Evolutionary conservation across 345 rosid species (phyloP).

Genomic region (Eucalyptus cloeziana): DNA sequence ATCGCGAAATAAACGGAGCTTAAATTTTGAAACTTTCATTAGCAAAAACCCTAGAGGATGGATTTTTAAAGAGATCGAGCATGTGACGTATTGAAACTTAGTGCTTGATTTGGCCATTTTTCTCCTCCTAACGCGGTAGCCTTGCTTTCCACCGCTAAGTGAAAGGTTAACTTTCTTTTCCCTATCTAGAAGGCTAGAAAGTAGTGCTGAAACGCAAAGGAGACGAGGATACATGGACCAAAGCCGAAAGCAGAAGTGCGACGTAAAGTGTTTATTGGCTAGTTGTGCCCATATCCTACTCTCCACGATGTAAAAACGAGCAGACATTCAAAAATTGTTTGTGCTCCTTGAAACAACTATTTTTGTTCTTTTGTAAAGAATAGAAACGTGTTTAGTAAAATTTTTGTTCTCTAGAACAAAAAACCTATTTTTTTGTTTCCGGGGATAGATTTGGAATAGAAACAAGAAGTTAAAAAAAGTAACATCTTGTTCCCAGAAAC

Average conservation of each 20-base stretch:
- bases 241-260: neutral
- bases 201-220: neutral
- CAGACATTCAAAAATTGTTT: too few relatives aligned
- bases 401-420: too few relatives aligned
- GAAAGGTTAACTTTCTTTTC: neutral
- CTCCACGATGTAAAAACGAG: neutral
- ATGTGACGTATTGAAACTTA: neutral
- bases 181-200: neutral
- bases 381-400: too few relatives aligned
- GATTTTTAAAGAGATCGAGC: neutral
- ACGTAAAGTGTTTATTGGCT: neutral
- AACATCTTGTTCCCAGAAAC: too few relatives aligned
- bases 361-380: too few relatives aligned
- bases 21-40: neutral
- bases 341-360: too few relatives aligned
- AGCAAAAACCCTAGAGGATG: neutral
- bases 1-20: rapidly evolving
- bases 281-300: neutral
- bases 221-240: neutral
- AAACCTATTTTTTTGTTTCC: too few relatives aligned
- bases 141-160: neutral
- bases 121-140: neutral
- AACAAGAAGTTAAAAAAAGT: too few relatives aligned
- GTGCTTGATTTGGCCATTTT: neutral
- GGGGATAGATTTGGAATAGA: too few relatives aligned